Evolutionary conservation across 1,284 basidiomycete species (phyloP), one percentile per base, ranked within the genome.

Genomic region (Leccinum subspadiceum): DNA sequence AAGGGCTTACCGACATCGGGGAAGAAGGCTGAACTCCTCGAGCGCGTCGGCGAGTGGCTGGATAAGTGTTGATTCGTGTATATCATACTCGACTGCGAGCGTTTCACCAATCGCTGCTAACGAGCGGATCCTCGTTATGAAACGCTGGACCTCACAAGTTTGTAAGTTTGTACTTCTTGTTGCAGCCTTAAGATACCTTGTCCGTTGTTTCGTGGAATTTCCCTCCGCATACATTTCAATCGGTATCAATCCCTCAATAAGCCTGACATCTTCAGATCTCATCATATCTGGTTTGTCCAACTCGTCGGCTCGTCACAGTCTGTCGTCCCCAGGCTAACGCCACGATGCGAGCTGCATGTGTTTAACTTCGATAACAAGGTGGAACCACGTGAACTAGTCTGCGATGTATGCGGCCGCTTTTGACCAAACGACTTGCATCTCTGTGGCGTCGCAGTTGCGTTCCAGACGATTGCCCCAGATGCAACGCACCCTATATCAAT

Each of bases 1-100:
- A 89, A 90, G 68, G 80, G 84, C 58, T 72, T 81, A 60, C 62
- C 83, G 10, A 76, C 80, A 12, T 81, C 83, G 37, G 90, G 90
- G 3, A 89, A 81, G 74, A 93, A 92, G 71, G 81, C 78, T 9
- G 89, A 89, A 2, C 76, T 93, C 53, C 62, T 89, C 5, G 84
- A 87, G 57, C 81, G 89, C 26, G 80, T 86, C 5, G 70, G 72
- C 20, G 82, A 84, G 31, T 91, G 84, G 82, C 71, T 90, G 58
- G 22, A 58, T 31, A 62, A 63, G 48, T 26, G 22, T 26, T 73
- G 50, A 67, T 52, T 26, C 29, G 17, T 20, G 44, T 20, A 20
- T 17, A 46, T 24, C 20, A 20, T 44, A 20, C 41, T 44, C 10
- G 17, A 20, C 17, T 10, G 9, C 7, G 39, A 8, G 9, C 9